phyloP scores from a whole-genome alignment of 805 yeast genomes.

The Kregervanrija pseudodelftensis region DNA sequence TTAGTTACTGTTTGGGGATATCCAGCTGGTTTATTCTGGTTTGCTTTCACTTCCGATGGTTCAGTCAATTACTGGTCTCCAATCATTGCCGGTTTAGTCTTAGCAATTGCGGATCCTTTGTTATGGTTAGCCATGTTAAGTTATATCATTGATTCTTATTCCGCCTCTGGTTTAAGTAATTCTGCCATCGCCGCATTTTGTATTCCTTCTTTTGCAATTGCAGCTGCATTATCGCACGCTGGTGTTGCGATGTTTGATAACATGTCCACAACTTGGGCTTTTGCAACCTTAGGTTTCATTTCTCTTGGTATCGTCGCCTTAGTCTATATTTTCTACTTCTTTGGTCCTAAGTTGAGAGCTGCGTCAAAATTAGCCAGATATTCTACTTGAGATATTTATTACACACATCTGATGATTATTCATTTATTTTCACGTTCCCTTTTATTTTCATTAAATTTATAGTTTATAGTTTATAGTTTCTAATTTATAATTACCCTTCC shows the following conservation, averaged over 20 bases:
- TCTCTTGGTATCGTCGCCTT: conserved; percentile 26
- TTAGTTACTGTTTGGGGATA: conserved; percentile 31
- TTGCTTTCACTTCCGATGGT: conserved; percentile 29
- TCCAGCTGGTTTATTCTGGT: conserved; percentile 30
- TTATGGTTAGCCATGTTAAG: conserved; percentile 31
- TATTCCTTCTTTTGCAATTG: conserved; percentile 30
- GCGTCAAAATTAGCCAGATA: conserved; percentile 25
- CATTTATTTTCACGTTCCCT: background rate
- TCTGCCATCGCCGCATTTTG: conserved; percentile 32
- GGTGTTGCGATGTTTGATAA: conserved; percentile 33
- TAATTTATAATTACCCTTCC: no score
- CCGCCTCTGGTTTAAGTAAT: conserved; percentile 26
- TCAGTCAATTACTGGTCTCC: conserved; percentile 29
- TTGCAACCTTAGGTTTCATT: conserved; percentile 29
- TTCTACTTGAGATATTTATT: conserved; percentile 2
- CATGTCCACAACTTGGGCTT: conserved; percentile 30
- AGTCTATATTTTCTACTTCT: conserved; percentile 29
- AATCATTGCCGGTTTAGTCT: conserved; percentile 27
- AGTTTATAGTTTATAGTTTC: no score
- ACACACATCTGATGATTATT: background rate
- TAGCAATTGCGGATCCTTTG: conserved; percentile 28
- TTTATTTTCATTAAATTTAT: background rate
- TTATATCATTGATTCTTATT: conserved; percentile 29
- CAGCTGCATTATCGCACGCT: conserved; percentile 30
- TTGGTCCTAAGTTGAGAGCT: conserved; percentile 26